Evolutionary conservation across 192 early-diverging fungal genomes (phyloP).

Genomic region (Pecoramyces ruminantium): DNA sequence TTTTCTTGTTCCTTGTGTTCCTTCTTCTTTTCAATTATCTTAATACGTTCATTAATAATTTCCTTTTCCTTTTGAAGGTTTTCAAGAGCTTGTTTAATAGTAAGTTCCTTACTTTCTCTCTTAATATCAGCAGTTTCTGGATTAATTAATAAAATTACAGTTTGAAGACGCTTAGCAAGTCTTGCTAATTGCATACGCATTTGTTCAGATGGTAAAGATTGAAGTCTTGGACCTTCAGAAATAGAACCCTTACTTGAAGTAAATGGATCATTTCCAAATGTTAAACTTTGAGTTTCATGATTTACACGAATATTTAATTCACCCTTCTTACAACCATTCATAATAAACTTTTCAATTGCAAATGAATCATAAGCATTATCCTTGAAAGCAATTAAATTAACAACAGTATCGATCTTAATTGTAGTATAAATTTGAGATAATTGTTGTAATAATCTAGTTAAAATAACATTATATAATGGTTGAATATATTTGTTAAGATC

Average conservation of each 20-base stretch:
- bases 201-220: slow-evolving; percentile 54
- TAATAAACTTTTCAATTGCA: slow-evolving; percentile 93
- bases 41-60: slow-evolving; percentile 52
- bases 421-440: slow-evolving; percentile 96
- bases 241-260: slow-evolving; percentile 52
- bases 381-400: slow-evolving; percentile 71
- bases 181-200: slow-evolving; percentile 84
- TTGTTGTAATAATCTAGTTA: slow-evolving; percentile 94
- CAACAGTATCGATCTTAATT: slow-evolving; percentile 86
- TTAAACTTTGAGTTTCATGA: slow-evolving; percentile 72
- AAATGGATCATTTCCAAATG: slow-evolving; percentile 87
- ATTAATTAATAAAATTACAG: slow-evolving; percentile 69
- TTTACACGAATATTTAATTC: slow-evolving; percentile 92
- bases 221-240: slow-evolving; percentile 62
- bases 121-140: slow-evolving; percentile 50
- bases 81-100: slow-evolving; percentile 52
- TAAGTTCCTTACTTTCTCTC: slow-evolving; percentile 41
- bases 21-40: slow-evolving; percentile 83
- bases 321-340: slow-evolving; percentile 91
- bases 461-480: slow-evolving; percentile 85
- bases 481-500: slow-evolving; percentile 78
- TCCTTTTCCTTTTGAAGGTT: slow-evolving; percentile 70
- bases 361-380: slow-evolving; percentile 70
- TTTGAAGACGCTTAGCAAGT: slow-evolving; percentile 69
- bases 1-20: slow-evolving; percentile 57